Evolutionary conservation across 2,329 filamentous ascomycete species (phyloP).

Genomic region (Diplodia scrobiculata): DNA sequence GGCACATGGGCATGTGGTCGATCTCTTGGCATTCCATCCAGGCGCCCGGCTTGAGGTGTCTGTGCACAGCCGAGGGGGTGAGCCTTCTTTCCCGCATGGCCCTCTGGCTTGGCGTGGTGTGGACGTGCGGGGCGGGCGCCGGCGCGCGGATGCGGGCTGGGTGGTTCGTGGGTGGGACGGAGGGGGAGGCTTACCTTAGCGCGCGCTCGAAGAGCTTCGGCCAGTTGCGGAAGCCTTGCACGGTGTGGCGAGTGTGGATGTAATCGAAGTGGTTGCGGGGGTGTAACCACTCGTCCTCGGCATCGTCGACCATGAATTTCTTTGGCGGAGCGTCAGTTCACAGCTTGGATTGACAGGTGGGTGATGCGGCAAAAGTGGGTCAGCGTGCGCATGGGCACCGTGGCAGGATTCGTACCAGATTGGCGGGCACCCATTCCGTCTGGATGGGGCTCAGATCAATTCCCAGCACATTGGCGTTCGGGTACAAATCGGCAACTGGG

Average conservation of each 20-base stretch:
- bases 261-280: conserved; percentile 61
- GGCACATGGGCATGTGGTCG: conserved; percentile 53
- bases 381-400: not conserved
- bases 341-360: not conserved
- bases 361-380: conserved; percentile 2
- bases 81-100: not conserved
- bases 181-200: conserved; percentile 41
- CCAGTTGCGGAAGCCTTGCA: conserved; percentile 57
- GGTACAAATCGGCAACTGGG: conserved; percentile 31
- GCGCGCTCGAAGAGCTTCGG: conserved; percentile 49
- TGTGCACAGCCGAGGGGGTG: conserved; percentile 32
- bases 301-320: conserved; percentile 59
- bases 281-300: conserved; percentile 60
- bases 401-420: conserved; percentile 45
- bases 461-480: conserved; percentile 30
- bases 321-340: not conserved
- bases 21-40: conserved; percentile 62
- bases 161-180: not conserved
- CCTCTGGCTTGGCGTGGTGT: not conserved
- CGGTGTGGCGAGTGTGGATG: conserved; percentile 59
- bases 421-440: conserved; percentile 55
- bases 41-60: conserved; percentile 57
- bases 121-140: not conserved
- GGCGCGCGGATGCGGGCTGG: not conserved
- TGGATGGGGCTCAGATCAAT: conserved; percentile 41